Evolutionary conservation across 495 filamentous ascomycete genomes (phyloP).

Genomic region (Extremus antarcticus): DNA sequence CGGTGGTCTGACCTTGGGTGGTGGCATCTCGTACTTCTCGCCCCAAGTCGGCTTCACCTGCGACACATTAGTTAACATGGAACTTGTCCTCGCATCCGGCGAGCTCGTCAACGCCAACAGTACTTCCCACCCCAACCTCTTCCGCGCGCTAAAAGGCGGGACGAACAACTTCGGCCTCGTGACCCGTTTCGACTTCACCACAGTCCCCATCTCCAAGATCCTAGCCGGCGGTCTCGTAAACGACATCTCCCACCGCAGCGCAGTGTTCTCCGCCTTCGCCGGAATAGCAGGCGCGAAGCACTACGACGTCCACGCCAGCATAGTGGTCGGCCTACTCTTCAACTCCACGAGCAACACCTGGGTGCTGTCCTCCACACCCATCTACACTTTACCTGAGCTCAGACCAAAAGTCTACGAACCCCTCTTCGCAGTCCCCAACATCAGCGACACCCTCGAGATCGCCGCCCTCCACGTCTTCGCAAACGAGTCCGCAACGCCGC

Average conservation of each 20-base stretch:
- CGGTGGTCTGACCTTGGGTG: constrained; percentile 22
- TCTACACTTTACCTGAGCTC: constrained; percentile 3
- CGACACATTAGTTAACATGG: constrained; percentile 27
- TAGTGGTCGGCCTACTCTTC: not conserved
- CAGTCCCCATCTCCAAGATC: not conserved
- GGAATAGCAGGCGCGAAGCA: not conserved
- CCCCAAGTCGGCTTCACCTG: constrained; percentile 4
- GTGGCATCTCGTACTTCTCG: constrained; percentile 15
- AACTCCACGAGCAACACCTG: not conserved
- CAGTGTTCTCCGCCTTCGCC: constrained; percentile 7
- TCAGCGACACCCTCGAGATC: not conserved
- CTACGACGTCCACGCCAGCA: constrained; percentile 4
- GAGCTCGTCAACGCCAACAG: constrained; percentile 22
- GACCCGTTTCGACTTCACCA: constrained; percentile 23
- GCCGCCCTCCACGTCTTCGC: not conserved
- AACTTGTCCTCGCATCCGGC: constrained; percentile 25
- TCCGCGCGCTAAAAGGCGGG: constrained; percentile 32
- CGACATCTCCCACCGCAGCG: not conserved
- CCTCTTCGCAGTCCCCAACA: constrained; percentile 3
- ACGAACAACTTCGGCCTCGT: constrained; percentile 36
- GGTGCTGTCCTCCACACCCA: constrained; percentile 5
- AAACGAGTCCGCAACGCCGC: constrained; percentile 1
- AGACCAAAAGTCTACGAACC: constrained; percentile 1
- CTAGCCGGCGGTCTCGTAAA: not conserved
- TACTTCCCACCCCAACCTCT: constrained; percentile 26